Evolutionary conservation across 1,284 basidiomycete genomes (phyloP).

Genomic region (Singerocomus rubriflavus): DNA sequence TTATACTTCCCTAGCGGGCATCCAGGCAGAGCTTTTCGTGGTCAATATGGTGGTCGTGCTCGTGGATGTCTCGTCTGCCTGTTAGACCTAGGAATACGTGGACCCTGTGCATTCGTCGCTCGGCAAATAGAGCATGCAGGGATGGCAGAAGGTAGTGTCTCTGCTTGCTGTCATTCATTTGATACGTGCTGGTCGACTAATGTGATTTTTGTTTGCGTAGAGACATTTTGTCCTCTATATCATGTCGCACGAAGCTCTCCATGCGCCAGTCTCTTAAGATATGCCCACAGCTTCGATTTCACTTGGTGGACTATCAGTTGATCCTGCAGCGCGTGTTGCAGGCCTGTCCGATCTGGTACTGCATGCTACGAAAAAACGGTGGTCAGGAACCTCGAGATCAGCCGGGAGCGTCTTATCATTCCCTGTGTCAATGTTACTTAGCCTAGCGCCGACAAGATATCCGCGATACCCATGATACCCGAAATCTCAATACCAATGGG

Average conservation of each 20-base stretch:
- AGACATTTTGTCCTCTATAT: neutral
- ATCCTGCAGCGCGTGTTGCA: slow-evolving; percentile 3
- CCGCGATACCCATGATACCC: slow-evolving; percentile 6
- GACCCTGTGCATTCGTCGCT: slow-evolving; percentile 1
- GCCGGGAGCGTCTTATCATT: neutral
- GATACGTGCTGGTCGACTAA: slow-evolving; percentile 2
- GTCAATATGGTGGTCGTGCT: slow-evolving; percentile 5
- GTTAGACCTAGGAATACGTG: neutral
- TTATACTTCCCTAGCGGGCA: neutral
- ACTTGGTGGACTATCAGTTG: neutral
- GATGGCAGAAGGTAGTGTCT: slow-evolving; percentile 6
- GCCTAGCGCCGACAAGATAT: slow-evolving; percentile 8
- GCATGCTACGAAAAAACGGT: neutral
- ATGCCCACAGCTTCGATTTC: neutral
- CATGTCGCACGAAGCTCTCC: neutral
- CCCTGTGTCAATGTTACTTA: neutral
- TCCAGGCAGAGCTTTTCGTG: slow-evolving; percentile 4
- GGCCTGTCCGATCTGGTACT: neutral
- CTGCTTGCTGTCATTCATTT: neutral
- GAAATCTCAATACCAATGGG: too few relatives aligned
- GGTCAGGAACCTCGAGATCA: too few relatives aligned
- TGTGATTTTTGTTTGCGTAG: neutral
- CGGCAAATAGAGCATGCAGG: neutral
- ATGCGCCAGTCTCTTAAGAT: neutral
- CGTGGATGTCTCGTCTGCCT: neutral